phyloP scores from a whole-genome alignment of 306 rosid genomes.

The Quercus parvula region DNA sequence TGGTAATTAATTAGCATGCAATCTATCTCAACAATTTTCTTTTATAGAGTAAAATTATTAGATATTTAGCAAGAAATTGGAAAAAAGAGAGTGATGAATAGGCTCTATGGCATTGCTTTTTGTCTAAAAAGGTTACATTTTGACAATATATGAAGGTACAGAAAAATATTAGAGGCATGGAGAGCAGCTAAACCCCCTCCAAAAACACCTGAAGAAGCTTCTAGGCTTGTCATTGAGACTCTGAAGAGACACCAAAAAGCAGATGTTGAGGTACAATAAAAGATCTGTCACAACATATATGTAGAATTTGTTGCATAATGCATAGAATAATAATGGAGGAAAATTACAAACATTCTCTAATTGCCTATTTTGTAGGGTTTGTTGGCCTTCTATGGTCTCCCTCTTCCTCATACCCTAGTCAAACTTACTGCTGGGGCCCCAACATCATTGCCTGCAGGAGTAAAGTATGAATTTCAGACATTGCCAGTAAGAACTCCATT shows the following conservation, averaged over 20 bases:
- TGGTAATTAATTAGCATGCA: constrained; percentile 41
- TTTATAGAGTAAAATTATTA: neutral
- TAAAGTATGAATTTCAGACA: constrained; percentile 57
- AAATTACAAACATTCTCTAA: neutral
- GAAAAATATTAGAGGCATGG: constrained; percentile 84
- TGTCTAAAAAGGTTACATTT: neutral
- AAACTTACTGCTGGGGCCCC: constrained; percentile 37
- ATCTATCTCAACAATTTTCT: neutral
- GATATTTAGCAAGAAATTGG: neutral
- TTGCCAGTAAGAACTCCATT: constrained; percentile 51
- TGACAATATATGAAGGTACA: constrained; percentile 53
- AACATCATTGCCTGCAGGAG: constrained; percentile 56
- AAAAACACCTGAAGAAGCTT: constrained; percentile 69
- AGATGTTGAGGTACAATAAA: constrained; percentile 78
- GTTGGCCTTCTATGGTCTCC: constrained; percentile 63
- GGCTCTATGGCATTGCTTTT: neutral
- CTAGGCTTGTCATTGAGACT: constrained; percentile 66
- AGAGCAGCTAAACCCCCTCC: constrained; percentile 72
- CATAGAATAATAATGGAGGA: neutral
- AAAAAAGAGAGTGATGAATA: neutral
- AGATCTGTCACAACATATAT: neutral
- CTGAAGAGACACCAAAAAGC: constrained; percentile 64
- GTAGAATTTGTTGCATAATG: neutral
- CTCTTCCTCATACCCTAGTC: constrained; percentile 49
- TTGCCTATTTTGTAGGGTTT: constrained; percentile 44